Conservation (phyloP, 2,329 filamentous ascomycete species). For the Trichophyton verrucosum region DNA sequence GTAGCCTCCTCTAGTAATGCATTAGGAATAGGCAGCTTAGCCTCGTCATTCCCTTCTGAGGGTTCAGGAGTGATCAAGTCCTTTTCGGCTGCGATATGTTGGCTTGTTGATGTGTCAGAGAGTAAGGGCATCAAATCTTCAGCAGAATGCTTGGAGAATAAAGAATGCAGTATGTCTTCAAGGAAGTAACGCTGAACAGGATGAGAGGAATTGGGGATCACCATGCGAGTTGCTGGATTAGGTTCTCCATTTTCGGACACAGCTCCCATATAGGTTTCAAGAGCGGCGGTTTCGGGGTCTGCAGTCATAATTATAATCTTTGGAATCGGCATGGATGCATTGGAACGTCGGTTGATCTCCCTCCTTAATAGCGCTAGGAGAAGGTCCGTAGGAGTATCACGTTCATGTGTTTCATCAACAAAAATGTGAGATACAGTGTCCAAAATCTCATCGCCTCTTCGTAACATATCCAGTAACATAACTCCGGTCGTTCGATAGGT, state of each 20-base stretch:
- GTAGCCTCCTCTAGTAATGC: neutral
- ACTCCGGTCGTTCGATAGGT: constrained; percentile 42
- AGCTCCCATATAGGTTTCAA: constrained; percentile 34
- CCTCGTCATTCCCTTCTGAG: neutral
- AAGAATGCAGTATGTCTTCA: constrained; percentile 26
- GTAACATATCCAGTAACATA: constrained; percentile 34
- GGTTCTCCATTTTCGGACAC: constrained; percentile 19
- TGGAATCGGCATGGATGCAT: constrained; percentile 24
- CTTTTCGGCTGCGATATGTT: constrained; percentile 16
- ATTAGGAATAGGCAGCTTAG: neutral
- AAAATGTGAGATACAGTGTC: constrained; percentile 37
- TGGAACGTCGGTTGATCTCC: constrained; percentile 25
- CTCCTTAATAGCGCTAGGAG: constrained; percentile 36
- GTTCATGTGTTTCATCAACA: constrained; percentile 42
- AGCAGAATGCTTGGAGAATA: constrained; percentile 18
- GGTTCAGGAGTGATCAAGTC: neutral
- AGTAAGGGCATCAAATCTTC: constrained; percentile 15
- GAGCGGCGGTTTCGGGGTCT: constrained; percentile 35
- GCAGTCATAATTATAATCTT: constrained; percentile 41
- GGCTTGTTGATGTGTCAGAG: constrained; percentile 16
- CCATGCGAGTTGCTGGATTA: constrained; percentile 30
- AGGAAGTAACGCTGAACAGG: constrained; percentile 34
- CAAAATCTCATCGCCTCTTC: constrained; percentile 27
- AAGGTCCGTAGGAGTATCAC: constrained; percentile 35
- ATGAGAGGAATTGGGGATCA: constrained; percentile 34